These are phyloP conservation scores for Zea mays DNA, from an alignment of 176 grass and related monocot genomes.

Conservation along the genomic window DNA sequence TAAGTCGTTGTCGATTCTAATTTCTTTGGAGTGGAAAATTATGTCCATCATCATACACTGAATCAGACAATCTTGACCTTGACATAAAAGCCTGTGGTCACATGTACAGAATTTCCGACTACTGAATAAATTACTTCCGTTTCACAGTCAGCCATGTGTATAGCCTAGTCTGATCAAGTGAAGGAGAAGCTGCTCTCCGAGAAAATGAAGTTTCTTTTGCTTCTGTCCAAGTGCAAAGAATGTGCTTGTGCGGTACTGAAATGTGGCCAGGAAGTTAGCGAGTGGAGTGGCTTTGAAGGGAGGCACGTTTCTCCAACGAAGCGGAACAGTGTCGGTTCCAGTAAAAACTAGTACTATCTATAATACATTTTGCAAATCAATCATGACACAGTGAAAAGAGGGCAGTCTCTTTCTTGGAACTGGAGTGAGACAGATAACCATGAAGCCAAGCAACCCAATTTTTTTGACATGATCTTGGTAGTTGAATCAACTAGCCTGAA, in stretches of 20 bases:
- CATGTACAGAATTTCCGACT: too few relatives aligned
- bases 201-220: not conserved
- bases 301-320: constrained; percentile 43
- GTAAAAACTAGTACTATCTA: constrained; percentile 17
- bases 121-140: not conserved
- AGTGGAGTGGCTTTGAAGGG: constrained; percentile 51
- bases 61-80: too few relatives aligned
- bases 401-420: constrained; percentile 31
- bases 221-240: constrained; percentile 50
- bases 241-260: constrained; percentile 30
- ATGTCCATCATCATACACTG: too few relatives aligned
- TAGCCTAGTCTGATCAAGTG: constrained; percentile 25
- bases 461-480: not conserved
- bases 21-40: too few relatives aligned
- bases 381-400: constrained; percentile 28
- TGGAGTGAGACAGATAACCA: constrained; percentile 28
- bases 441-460: constrained; percentile 13
- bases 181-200: constrained; percentile 33
- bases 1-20: too few relatives aligned
- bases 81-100: too few relatives aligned
- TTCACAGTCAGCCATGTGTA: constrained; percentile 22
- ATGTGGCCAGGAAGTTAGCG: constrained; percentile 43
- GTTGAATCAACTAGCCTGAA: not conserved
- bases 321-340: constrained; percentile 32
- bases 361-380: constrained; percentile 23